phyloP scores from a whole-genome alignment of 1,284 basidiomycete genomes.

The Ganoderma lucidum region DNA sequence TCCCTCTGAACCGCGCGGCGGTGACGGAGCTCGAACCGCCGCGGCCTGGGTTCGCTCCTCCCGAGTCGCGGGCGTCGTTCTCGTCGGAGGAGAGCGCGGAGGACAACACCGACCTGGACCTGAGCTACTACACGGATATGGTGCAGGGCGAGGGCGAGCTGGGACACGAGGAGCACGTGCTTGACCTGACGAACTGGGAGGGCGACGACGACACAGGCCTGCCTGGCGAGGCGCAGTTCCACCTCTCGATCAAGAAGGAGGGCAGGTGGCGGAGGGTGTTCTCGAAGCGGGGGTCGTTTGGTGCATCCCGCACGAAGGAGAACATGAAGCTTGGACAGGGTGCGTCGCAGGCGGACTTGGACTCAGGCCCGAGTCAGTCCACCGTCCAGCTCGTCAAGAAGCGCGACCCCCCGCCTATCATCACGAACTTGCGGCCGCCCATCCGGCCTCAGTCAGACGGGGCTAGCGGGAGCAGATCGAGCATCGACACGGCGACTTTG shows the following conservation, averaged over 20 bases:
- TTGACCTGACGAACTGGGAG: slow-evolving; percentile 85
- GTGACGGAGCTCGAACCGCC: slow-evolving; percentile 50
- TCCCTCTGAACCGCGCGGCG: slow-evolving; percentile 7
- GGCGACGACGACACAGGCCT: slow-evolving; percentile 75
- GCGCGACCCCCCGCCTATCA: slow-evolving; percentile 22
- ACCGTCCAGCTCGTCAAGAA: slow-evolving; percentile 26
- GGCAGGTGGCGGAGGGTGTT: slow-evolving; percentile 72
- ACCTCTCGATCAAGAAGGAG: slow-evolving; percentile 67
- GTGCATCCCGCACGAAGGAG: slow-evolving; percentile 34
- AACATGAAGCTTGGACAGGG: slow-evolving; percentile 24
- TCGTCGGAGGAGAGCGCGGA: slow-evolving; percentile 43
- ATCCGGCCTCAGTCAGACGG: slow-evolving; percentile 13
- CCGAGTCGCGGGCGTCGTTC: slow-evolving; percentile 25
- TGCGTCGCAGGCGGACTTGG: slow-evolving; percentile 20
- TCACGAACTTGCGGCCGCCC: slow-evolving; percentile 9
- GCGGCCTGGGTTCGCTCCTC: slow-evolving; percentile 47
- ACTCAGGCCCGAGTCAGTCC: slow-evolving; percentile 12
- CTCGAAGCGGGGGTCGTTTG: slow-evolving; percentile 49
- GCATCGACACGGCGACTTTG: slow-evolving; percentile 8
- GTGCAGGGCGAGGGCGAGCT: slow-evolving; percentile 46
- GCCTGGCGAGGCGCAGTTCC: slow-evolving; percentile 71
- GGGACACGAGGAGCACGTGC: slow-evolving; percentile 60
- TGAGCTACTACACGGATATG: slow-evolving; percentile 55
- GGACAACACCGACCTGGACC: slow-evolving; percentile 53
- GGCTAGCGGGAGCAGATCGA: background rate